Conservation (phyloP, 768 basidiomycete genomes). For the Leccinum ochraceum region DNA sequence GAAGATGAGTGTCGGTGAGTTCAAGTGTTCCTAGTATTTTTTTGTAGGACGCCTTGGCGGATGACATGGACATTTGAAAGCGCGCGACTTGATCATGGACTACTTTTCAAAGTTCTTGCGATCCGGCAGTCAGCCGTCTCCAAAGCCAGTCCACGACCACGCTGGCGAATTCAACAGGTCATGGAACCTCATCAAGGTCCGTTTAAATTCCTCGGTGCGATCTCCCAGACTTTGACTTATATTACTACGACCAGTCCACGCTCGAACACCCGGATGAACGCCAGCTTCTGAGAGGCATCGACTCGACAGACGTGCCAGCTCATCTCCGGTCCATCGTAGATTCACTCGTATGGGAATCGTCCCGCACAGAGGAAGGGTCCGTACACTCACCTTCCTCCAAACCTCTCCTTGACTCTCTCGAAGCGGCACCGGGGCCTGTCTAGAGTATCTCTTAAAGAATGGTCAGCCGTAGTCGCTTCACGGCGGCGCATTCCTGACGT, state of each 20-base stretch:
- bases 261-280: constrained; percentile 89
- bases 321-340: constrained; percentile 82
- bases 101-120: constrained; percentile 83
- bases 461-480: constrained; percentile 43
- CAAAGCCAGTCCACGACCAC: constrained; percentile 60
- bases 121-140: constrained; percentile 41
- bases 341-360: constrained; percentile 82
- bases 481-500: constrained; percentile 1
- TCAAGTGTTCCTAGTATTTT: constrained; percentile 75
- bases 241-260: constrained; percentile 57
- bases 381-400: constrained; percentile 31
- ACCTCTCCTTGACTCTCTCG: constrained; percentile 13
- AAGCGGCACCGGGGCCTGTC: constrained; percentile 84
- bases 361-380: constrained; percentile 84
- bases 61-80: constrained; percentile 17
- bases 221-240: not conserved
- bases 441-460: constrained; percentile 91
- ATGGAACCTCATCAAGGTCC: constrained; percentile 74
- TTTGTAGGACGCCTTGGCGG: constrained; percentile 43
- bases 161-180: constrained; percentile 73
- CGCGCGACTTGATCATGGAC: constrained; percentile 51
- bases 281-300: constrained; percentile 79
- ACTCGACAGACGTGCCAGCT: constrained; percentile 76
- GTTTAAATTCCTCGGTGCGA: constrained; percentile 11
- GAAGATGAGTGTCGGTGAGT: constrained; percentile 69